Evolutionary conservation across 805 yeast genomes (phyloP).

Genomic region (Candida qinlingensis): DNA sequence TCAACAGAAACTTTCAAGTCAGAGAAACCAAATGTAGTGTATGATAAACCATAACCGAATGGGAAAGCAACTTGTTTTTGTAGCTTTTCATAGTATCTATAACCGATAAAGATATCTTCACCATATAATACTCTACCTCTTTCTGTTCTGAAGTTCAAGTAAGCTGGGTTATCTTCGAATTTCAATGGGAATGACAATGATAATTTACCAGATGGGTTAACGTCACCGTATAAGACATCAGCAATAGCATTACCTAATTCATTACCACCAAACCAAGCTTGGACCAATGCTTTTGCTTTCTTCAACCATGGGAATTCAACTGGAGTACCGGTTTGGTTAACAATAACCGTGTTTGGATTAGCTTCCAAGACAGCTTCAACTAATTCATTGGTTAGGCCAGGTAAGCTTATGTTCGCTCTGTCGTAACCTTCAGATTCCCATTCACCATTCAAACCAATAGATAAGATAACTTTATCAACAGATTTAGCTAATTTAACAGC

Average conservation of each 20-base stretch:
- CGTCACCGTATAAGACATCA: slow-evolving; percentile 49
- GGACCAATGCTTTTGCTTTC: slow-evolving; percentile 39
- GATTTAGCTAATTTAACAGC: slow-evolving; percentile 46
- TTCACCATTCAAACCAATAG: slow-evolving; percentile 47
- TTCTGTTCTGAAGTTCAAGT: slow-evolving; percentile 43
- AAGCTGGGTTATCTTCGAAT: slow-evolving; percentile 52
- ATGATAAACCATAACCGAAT: slow-evolving; percentile 61
- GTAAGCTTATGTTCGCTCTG: slow-evolving; percentile 44
- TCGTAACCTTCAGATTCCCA: slow-evolving; percentile 62
- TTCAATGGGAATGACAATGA: slow-evolving; percentile 49
- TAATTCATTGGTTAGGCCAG: slow-evolving; percentile 41
- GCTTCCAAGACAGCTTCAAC: slow-evolving; percentile 39
- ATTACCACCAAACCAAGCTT: slow-evolving; percentile 55
- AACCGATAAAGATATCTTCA: slow-evolving; percentile 63
- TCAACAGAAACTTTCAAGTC: slow-evolving; percentile 30
- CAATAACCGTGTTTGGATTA: slow-evolving; percentile 47
- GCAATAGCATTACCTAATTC: slow-evolving; percentile 57
- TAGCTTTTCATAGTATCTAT: slow-evolving; percentile 52
- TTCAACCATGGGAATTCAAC: slow-evolving; percentile 51
- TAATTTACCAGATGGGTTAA: slow-evolving; percentile 56
- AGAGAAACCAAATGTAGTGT: slow-evolving; percentile 41
- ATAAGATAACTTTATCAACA: slow-evolving; percentile 48
- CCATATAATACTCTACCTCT: slow-evolving; percentile 54
- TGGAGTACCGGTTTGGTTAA: slow-evolving; percentile 58
- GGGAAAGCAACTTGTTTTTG: slow-evolving; percentile 47